Percentiles rank a stretch among this genome's conserved stretches.
phyloP scores from a whole-genome alignment of 2,329 filamentous ascomycete genomes.

The Cyphellophora europaea region DNA sequence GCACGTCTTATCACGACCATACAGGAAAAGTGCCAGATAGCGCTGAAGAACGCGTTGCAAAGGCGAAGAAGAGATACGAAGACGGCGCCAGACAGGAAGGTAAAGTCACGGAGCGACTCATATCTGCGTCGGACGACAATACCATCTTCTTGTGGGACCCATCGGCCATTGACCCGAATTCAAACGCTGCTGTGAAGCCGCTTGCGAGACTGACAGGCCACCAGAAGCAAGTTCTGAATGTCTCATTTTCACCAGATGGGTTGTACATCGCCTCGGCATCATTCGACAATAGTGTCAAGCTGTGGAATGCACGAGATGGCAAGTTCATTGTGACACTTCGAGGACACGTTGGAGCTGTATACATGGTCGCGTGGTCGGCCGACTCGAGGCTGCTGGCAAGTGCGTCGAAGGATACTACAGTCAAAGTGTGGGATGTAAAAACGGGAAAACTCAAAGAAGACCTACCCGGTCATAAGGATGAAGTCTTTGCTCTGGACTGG shows the following conservation, averaged over 20 bases:
- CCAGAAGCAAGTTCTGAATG: slow-evolving; percentile 93
- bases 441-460: slow-evolving; percentile 74
- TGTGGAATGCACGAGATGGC: slow-evolving; percentile 75
- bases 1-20: slow-evolving; percentile 82
- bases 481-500: slow-evolving; percentile 94
- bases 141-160: slow-evolving; percentile 96
- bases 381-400: slow-evolving; percentile 86
- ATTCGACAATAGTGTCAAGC: slow-evolving; percentile 91
- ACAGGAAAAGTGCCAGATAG: slow-evolving; percentile 58
- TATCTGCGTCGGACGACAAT: slow-evolving; percentile 89
- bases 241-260: slow-evolving; percentile 87
- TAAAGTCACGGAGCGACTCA: slow-evolving; percentile 70
- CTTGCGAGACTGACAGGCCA: slow-evolving; percentile 85
- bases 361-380: slow-evolving; percentile 84
- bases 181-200: slow-evolving; percentile 60
- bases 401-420: slow-evolving; percentile 79
- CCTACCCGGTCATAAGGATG: slow-evolving; percentile 81
- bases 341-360: slow-evolving; percentile 85
- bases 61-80: slow-evolving; percentile 74
- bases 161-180: slow-evolving; percentile 25
- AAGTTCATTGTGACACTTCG: slow-evolving; percentile 80
- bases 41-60: slow-evolving; percentile 60
- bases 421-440: slow-evolving; percentile 90
- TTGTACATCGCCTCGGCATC: slow-evolving; percentile 75
- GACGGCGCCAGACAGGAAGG: slow-evolving; percentile 71